A percentile compares a stretch with the other conserved stretches of the same genome.
Conservation (phyloP, 164 flowering plant genomes). For the Vitis riparia region DNA sequence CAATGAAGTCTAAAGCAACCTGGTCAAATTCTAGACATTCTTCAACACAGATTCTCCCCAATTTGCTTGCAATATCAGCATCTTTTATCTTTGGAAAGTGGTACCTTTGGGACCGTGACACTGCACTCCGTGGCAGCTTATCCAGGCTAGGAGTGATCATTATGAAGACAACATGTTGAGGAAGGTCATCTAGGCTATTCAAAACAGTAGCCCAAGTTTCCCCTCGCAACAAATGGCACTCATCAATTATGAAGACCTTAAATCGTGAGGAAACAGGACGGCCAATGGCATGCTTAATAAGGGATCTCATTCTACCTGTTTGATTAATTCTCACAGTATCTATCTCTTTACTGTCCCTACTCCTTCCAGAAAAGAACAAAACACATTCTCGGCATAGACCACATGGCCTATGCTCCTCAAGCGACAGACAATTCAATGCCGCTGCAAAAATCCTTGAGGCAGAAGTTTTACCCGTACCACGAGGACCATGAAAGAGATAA, state of each 20-base stretch:
- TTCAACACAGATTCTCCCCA: constrained; percentile 55
- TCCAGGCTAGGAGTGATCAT: constrained; percentile 77
- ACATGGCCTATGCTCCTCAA: constrained; percentile 66
- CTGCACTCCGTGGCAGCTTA: constrained; percentile 62
- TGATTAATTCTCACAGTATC: constrained; percentile 65
- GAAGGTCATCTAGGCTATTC: constrained; percentile 54
- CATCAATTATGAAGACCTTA: constrained; percentile 75
- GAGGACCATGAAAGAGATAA: constrained; percentile 91
- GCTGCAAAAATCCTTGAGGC: constrained; percentile 85
- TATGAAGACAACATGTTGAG: constrained; percentile 69
- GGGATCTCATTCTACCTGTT: constrained; percentile 41
- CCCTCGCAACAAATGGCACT: constrained; percentile 70
- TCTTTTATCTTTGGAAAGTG: constrained; percentile 79
- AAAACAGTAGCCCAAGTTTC: constrained; percentile 73
- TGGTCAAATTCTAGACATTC: constrained; percentile 71
- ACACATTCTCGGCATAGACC: constrained; percentile 73
- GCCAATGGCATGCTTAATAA: constrained; percentile 49
- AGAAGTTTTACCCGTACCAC: constrained; percentile 93
- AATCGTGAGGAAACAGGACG: constrained; percentile 73
- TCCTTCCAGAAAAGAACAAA: constrained; percentile 61
- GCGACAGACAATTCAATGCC: constrained; percentile 79
- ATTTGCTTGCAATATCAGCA: constrained; percentile 50
- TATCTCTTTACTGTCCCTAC: constrained; percentile 65
- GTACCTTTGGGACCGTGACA: constrained; percentile 70
- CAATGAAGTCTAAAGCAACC: constrained; percentile 74